Evolutionary conservation across 768 basidiomycete species (phyloP).

Genomic region (Serendipita sp.): DNA sequence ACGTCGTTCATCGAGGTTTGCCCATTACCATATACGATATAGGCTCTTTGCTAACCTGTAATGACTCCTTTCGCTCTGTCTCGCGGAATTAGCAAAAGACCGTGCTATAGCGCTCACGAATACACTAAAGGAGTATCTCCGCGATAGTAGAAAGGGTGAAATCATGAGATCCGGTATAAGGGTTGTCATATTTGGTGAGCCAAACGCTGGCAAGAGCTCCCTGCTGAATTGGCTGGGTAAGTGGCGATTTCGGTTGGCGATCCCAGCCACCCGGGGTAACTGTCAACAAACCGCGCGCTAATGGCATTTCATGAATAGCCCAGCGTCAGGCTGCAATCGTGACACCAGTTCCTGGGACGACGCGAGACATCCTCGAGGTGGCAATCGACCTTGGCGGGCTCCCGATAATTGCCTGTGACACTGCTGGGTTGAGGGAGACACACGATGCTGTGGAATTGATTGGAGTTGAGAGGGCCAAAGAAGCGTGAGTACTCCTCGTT

Average conservation of each 20-base stretch:
- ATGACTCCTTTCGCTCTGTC: neutral
- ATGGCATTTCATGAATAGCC: conserved; percentile 28
- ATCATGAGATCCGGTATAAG: conserved; percentile 68
- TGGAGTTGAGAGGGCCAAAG: conserved; percentile 58
- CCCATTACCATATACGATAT: conserved; percentile 1
- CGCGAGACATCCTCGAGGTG: conserved; percentile 71
- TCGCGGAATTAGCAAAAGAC: conserved; percentile 30
- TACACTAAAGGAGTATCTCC: conserved; percentile 39
- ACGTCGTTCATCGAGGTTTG: conserved; percentile 54
- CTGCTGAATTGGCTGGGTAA: conserved; percentile 69
- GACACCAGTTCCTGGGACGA: conserved; percentile 75
- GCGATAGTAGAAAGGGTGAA: conserved; percentile 65
- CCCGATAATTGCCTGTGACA: conserved; percentile 68
- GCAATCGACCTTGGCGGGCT: conserved; percentile 80
- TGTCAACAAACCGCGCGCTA: neutral
- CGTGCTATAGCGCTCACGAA: conserved; percentile 34
- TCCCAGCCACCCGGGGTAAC: neutral
- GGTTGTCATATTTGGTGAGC: conserved; percentile 79
- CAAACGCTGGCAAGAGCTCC: conserved; percentile 89
- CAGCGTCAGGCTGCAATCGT: conserved; percentile 83
- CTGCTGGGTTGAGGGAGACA: conserved; percentile 64
- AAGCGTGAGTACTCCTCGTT: conserved; percentile 37
- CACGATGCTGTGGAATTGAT: conserved; percentile 62
- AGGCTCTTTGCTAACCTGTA: neutral
- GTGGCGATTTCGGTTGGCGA: conserved; percentile 9